These are phyloP conservation scores for Grosmannia huntii DNA, from an alignment of 2,329 filamentous ascomycete species.

Conservation along the genomic window DNA sequence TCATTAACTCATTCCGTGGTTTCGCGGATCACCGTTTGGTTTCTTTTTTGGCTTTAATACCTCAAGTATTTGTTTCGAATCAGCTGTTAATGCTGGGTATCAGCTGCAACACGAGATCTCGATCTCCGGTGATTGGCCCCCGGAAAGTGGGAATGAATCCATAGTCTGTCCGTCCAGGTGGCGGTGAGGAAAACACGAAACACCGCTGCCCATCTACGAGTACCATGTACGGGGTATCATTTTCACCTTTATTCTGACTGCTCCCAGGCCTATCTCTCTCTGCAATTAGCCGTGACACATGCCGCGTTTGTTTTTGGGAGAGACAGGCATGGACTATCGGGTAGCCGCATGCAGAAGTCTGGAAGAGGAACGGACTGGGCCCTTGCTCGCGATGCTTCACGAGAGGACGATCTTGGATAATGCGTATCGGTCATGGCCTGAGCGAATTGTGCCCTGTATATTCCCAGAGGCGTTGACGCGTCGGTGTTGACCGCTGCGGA, in stretches of 20 bases:
- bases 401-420: background rate
- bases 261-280: background rate
- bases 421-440: background rate
- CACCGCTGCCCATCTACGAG: background rate
- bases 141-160: no score
- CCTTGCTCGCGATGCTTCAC: background rate
- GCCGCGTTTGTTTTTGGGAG: background rate
- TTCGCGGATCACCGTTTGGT: background rate
- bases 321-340: background rate
- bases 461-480: background rate
- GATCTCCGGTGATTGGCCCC: background rate
- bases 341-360: background rate
- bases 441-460: background rate
- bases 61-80: background rate
- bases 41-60: background rate
- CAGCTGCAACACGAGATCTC: background rate
- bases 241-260: background rate
- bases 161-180: background rate
- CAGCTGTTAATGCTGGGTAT: background rate
- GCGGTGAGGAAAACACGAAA: slow-evolving; percentile 1
- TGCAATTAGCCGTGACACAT: background rate
- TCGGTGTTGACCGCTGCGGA: background rate
- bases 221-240: no score
- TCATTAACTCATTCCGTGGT: background rate
- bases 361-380: background rate